Base-by-base conservation (phyloP, 2,329 filamentous ascomycete species). In the Aspergillus sp. region DNA sequence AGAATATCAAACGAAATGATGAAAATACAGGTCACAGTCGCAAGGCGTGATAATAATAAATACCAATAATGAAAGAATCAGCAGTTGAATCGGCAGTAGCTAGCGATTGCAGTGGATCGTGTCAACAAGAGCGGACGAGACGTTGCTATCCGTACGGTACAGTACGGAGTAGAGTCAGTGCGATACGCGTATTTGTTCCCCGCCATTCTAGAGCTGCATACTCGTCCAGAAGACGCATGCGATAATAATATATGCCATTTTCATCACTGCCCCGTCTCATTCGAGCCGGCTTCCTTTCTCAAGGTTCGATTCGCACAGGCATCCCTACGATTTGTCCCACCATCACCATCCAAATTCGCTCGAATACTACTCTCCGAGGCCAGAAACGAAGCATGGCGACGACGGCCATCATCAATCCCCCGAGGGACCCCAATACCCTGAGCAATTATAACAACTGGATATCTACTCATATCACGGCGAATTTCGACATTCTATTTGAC, bases 381-480 rank as follows among this genome's bases (percentile, higher is more conserved):
- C 43, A 43, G 43, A 62, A 57, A 36, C 64, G 61, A 50, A 66
- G 60, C n/a, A 68, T 71, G 64, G 62, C 63, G 36, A 58, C 55
- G 29, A 58, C 19, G 19, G 19, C 55, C 28, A 57, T 60, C 36
- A 71, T 73, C 54, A 67, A 65, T 38, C 64, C 66, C 41, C 71
- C 75, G 43, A 80, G 87, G 61, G 91, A 97, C 70, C 89, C 89
- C 45, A 94, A 89, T 67, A 96, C 93, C 28, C 72, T 93, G 49
- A 86, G 87, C 63, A 97, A 97, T 73, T 96, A 96, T 70, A 82
- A 87, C 67, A 82, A 85, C 47, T 96, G 88, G 82, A 76, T 80
- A 51, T 95, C 88, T 12, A 82, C 78, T 64, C 89, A 96, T 72
- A 93, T 88, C 19, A 83, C 80, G 19, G 86, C 87, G 48, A 82